Conservation (phyloP, 345 rosid species). For the Eucalyptus rudis region DNA sequence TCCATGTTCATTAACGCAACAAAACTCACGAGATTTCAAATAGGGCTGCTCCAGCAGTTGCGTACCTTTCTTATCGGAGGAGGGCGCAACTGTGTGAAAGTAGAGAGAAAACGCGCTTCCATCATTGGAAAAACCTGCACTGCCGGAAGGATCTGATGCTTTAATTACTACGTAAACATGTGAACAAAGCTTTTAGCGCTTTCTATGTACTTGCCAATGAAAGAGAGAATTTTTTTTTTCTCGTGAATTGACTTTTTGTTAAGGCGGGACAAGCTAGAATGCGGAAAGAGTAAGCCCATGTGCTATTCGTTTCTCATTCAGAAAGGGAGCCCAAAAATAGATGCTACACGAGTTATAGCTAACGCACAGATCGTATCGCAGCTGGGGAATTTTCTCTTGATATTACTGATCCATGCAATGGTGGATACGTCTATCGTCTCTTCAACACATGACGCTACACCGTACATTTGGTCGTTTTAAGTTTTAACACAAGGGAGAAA, state of each 20-base stretch:
- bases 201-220: not conserved
- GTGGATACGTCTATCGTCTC: not conserved
- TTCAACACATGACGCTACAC: not conserved
- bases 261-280: not conserved
- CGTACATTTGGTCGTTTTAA: not conserved
- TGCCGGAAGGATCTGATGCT: not conserved
- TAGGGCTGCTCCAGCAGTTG: not conserved
- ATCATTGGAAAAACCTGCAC: not conserved
- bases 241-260: not conserved
- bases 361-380: not conserved
- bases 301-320: not conserved
- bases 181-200: not conserved
- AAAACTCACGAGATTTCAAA: not conserved
- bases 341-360: not conserved
- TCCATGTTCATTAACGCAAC: not conserved
- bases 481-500: not conserved
- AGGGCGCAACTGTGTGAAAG: not conserved
- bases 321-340: not conserved
- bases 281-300: not conserved
- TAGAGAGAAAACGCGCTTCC: not conserved
- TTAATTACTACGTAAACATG: not conserved
- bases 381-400: not conserved
- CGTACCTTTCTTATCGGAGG: not conserved
- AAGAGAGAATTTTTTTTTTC: not conserved
- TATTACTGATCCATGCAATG: not conserved